phyloP scores from a whole-genome alignment of 2,329 filamentous ascomycete genomes.

The Phaeosphaeriaceae sp. region DNA sequence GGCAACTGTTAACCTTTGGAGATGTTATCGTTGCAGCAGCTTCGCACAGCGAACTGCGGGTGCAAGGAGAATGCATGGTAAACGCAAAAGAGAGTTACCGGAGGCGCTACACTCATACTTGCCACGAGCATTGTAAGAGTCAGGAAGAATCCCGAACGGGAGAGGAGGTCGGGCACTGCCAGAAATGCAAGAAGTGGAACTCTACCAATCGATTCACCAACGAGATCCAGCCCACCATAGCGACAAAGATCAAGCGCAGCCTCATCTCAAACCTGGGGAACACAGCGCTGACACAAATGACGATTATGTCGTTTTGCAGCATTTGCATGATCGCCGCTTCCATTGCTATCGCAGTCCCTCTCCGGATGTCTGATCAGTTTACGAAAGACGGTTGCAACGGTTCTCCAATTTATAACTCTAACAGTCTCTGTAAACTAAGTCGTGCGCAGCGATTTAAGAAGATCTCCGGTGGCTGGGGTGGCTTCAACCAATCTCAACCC shows the following conservation, averaged over 20 bases:
- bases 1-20: slow-evolving; percentile 38
- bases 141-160: slow-evolving; percentile 27
- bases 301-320: no score
- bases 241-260: slow-evolving; percentile 40
- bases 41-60: slow-evolving; percentile 30
- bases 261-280: slow-evolving; percentile 39
- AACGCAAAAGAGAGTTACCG: slow-evolving; percentile 35
- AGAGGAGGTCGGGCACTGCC: slow-evolving; percentile 42
- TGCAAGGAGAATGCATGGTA: slow-evolving; percentile 43
- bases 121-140: slow-evolving; percentile 39
- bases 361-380: no score
- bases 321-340: no score
- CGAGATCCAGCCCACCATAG: slow-evolving; percentile 34
- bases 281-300: slow-evolving; percentile 40
- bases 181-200: slow-evolving; percentile 40
- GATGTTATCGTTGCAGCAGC: slow-evolving; percentile 40
- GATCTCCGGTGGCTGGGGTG: slow-evolving; percentile 31
- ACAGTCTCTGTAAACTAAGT: no score
- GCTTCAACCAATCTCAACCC: slow-evolving; percentile 31
- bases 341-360: no score
- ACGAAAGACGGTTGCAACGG: no score
- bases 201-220: slow-evolving; percentile 24
- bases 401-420: no score
- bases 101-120: slow-evolving; percentile 28
- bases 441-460: slow-evolving; percentile 17